phyloP scores from a whole-genome alignment of 2,329 filamentous ascomycete species.

The Pseudodiploospora longispora region DNA sequence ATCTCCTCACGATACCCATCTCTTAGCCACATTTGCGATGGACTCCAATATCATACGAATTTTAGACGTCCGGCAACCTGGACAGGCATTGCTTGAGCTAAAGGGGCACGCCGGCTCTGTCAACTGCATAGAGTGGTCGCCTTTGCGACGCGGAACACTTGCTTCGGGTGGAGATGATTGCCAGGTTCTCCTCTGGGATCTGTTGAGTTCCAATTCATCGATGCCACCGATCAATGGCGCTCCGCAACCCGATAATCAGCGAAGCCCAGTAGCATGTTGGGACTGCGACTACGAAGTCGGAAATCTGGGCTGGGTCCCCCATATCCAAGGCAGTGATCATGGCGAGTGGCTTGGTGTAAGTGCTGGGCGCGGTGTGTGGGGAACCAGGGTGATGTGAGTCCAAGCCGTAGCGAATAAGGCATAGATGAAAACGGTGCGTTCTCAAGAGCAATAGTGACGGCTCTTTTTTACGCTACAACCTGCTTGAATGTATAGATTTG shows the following conservation, averaged over 20 bases:
- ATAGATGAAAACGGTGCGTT: neutral
- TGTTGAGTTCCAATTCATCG: conserved; percentile 56
- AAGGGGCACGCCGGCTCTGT: conserved; percentile 78
- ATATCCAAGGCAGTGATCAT: conserved; percentile 56
- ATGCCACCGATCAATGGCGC: conserved; percentile 40
- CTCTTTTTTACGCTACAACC: neutral
- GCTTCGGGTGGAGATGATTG: conserved; percentile 90
- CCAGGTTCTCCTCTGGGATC: conserved; percentile 87
- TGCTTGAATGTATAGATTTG: conserved; percentile 5
- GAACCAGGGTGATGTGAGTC: conserved; percentile 43
- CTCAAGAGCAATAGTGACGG: neutral
- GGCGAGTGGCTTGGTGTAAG: conserved; percentile 81
- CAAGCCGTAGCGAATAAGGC: neutral
- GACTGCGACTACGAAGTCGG: conserved; percentile 80
- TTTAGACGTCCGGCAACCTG: conserved; percentile 90
- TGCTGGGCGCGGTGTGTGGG: conserved; percentile 75
- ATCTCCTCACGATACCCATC: conserved; percentile 89
- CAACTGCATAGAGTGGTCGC: conserved; percentile 96
- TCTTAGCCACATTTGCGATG: conserved; percentile 93
- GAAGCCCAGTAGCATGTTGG: conserved; percentile 69
- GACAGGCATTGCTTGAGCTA: conserved; percentile 87
- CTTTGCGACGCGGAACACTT: conserved; percentile 73
- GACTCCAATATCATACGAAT: conserved; percentile 91
- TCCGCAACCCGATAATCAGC: conserved; percentile 46
- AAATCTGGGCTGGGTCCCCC: conserved; percentile 79